These are phyloP conservation scores for Cunninghamia lanceolata DNA, from an alignment of 75 land plant species.

Conservation along the genomic window DNA sequence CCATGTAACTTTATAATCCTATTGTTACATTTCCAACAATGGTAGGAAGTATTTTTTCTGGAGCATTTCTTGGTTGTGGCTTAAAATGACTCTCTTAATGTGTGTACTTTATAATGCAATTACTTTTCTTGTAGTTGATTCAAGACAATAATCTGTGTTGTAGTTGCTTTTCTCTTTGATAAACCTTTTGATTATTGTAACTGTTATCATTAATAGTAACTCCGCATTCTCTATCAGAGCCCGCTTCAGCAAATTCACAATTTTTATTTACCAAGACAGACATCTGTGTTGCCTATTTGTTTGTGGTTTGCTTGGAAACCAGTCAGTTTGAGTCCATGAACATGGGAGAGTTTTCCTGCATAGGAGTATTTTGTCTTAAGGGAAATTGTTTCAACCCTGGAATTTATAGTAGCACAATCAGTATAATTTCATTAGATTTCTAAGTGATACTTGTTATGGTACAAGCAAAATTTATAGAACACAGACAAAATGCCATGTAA, in stretches of 20 bases:
- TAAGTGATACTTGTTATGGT: background rate
- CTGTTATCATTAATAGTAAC: background rate
- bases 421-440: background rate
- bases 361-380: background rate
- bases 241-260: background rate
- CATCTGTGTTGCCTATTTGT: background rate
- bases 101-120: background rate
- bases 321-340: background rate
- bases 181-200: background rate
- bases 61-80: background rate
- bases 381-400: background rate
- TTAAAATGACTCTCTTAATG: background rate
- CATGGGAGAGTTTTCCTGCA: background rate
- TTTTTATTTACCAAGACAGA: background rate
- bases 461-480: background rate
- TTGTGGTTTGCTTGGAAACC: background rate
- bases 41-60: background rate
- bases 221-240: background rate
- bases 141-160: background rate
- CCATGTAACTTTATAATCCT: background rate
- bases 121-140: background rate
- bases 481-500: background rate
- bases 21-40: background rate
- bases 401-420: background rate
- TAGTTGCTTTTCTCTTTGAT: background rate